Evolutionary conservation across 305 asterid species (phyloP).

Genomic region (Solanum hybrid): DNA sequence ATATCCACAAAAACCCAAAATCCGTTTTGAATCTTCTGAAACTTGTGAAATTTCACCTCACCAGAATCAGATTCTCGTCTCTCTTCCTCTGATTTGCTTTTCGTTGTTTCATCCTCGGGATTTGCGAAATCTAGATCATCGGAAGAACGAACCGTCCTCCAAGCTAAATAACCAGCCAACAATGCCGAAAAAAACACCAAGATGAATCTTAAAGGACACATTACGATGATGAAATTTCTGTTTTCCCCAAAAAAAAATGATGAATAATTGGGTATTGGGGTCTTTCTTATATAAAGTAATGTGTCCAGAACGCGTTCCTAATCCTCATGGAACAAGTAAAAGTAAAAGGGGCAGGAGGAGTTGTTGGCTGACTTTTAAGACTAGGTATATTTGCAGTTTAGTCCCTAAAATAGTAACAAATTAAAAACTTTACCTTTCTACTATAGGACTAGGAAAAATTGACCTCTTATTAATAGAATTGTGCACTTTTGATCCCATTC

Average conservation of each 20-base stretch:
- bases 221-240: background rate
- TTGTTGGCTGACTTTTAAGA: background rate
- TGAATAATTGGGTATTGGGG: background rate
- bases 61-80: conserved; percentile 2
- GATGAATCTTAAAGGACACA: conserved; percentile 55
- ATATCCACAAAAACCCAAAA: conserved; percentile 43
- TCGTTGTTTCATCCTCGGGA: conserved; percentile 12
- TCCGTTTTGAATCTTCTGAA: conserved; percentile 29
- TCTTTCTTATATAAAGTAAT: background rate
- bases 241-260: background rate
- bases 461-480: background rate
- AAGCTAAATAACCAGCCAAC: conserved; percentile 45
- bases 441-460: background rate
- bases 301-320: background rate
- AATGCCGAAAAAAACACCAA: conserved; percentile 47
- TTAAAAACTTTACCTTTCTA: background rate
- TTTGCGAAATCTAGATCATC: background rate
- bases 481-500: background rate
- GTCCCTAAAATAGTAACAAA: background rate
- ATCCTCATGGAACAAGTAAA: background rate
- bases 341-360: background rate
- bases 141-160: conserved; percentile 29
- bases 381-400: background rate
- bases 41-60: conserved; percentile 11
- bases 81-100: conserved; percentile 2